Conservation (phyloP, 805 yeast genomes). For the Hanseniaspora taiwanica region DNA sequence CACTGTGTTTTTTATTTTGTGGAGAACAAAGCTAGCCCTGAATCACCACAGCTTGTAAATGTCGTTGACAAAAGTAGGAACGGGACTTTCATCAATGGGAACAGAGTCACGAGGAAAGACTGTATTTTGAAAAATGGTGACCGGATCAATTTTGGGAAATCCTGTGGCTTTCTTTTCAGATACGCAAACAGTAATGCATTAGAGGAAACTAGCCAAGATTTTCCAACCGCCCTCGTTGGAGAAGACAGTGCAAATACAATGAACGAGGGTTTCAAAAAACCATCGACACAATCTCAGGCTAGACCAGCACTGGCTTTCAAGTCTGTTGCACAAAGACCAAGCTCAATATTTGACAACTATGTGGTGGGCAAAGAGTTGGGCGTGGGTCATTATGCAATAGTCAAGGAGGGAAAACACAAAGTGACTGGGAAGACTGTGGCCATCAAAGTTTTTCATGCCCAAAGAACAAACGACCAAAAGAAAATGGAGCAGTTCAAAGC, state of each 20-base stretch:
- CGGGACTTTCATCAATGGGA: slow-evolving; percentile 56
- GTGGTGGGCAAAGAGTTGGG: slow-evolving; percentile 46
- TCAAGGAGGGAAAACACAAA: slow-evolving; percentile 51
- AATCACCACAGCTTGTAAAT: slow-evolving; percentile 26
- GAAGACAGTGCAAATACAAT: background rate
- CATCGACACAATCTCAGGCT: background rate
- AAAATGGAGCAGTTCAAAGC: slow-evolving; percentile 37
- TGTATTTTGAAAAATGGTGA: slow-evolving; percentile 50
- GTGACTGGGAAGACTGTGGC: slow-evolving; percentile 51
- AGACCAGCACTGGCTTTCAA: background rate
- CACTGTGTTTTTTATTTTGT: slow-evolving; percentile 45
- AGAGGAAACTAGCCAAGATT: background rate
- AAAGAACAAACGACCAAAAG: slow-evolving; percentile 28
- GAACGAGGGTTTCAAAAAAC: background rate
- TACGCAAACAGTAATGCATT: slow-evolving; percentile 15
- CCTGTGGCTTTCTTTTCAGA: slow-evolving; percentile 37
- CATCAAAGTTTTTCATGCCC: slow-evolving; percentile 60
- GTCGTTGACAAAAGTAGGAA: slow-evolving; percentile 45
- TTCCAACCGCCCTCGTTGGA: no score
- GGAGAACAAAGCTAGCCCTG: slow-evolving; percentile 24
- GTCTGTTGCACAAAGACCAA: background rate
- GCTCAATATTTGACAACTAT: slow-evolving; percentile 42
- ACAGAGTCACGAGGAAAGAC: slow-evolving; percentile 32
- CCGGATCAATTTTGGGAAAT: slow-evolving; percentile 42
- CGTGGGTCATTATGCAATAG: slow-evolving; percentile 72